Percentiles rank a stretch among this genome's conserved stretches.
These are phyloP conservation scores for Vitis hybrid DNA, from an alignment of 177 flowering plant species.

Conservation along the genomic window DNA sequence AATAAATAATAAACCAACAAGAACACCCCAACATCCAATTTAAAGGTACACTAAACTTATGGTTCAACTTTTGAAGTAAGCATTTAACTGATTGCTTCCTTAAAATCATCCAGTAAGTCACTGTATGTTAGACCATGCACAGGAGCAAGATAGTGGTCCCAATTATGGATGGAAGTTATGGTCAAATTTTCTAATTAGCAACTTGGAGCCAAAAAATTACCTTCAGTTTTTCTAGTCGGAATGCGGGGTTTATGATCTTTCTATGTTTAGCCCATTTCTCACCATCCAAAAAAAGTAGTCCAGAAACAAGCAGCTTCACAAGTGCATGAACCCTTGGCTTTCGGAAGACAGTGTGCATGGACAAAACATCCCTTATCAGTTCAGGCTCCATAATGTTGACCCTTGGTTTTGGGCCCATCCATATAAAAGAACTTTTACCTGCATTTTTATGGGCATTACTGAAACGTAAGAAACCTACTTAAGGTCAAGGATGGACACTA, in stretches of 20 bases:
- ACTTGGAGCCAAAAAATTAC: neutral
- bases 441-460: neutral
- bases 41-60: no score
- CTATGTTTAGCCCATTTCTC: constrained; percentile 28
- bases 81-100: no score
- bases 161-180: no score
- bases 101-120: no score
- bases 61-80: no score
- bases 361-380: constrained; percentile 18
- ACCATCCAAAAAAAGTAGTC: constrained; percentile 27
- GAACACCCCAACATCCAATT: no score
- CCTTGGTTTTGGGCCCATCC: constrained; percentile 33
- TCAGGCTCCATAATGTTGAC: constrained; percentile 27
- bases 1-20: no score
- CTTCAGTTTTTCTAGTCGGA: constrained; percentile 12
- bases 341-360: constrained; percentile 12
- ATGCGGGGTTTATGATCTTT: constrained; percentile 13
- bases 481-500: no score
- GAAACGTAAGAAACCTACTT: neutral
- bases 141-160: no score
- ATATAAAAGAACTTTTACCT: constrained; percentile 30
- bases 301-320: constrained; percentile 9
- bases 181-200: no score
- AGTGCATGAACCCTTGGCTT: constrained; percentile 15
- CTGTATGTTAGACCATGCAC: no score